Evolutionary conservation across 306 rosid species (phyloP), one percentile per base, ranked within the genome.

Genomic region (Macrotyloma uniflorum): DNA sequence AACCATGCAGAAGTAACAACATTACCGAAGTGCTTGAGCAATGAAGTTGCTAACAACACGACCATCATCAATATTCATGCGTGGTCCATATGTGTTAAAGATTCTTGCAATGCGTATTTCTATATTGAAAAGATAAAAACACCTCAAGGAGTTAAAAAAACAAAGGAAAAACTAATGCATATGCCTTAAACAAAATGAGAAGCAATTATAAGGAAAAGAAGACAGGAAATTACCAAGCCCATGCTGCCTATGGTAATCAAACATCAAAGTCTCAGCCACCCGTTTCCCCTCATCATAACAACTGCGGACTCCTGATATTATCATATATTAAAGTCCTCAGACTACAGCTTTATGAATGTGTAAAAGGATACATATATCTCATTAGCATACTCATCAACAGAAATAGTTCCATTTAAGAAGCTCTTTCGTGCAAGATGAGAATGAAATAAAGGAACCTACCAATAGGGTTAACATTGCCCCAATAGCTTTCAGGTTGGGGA

Each of bases 381-480:
- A n/a, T n/a, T n/a, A n/a, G n/a, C n/a, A n/a, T n/a, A n/a, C n/a
- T n/a, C 28, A 50, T 22, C 36, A 24, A 51, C 45, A 45, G 49
- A 46, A 62, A 74, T 5, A 72, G 51, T 57, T 46, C 49, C 67
- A 49, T 43, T 46, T 19, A 32, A 80, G 58, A 81, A 40, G 51
- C 76, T 61, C 46, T 47, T 47, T 49, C 43, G 49, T 50, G 49
- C 22, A 63, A 67, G 66, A 24, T n/a, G 40, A 50, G 69, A 59
- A 28, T 51, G 74, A 69, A 70, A 57, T 26, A 78, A 81, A 16
- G 67, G 53, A 55, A 79, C 74, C 61, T 89, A 94, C 98, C 98
- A 53, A 90, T 94, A 40, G 98, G 98, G 84, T 94, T 94, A 24
- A 94, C 98, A 87, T 94, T 94, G 47, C 98, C 98, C 98, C 98